phyloP scores from a whole-genome alignment of 2,329 filamentous ascomycete species.

The Macrophomina pseudophaseolina region DNA sequence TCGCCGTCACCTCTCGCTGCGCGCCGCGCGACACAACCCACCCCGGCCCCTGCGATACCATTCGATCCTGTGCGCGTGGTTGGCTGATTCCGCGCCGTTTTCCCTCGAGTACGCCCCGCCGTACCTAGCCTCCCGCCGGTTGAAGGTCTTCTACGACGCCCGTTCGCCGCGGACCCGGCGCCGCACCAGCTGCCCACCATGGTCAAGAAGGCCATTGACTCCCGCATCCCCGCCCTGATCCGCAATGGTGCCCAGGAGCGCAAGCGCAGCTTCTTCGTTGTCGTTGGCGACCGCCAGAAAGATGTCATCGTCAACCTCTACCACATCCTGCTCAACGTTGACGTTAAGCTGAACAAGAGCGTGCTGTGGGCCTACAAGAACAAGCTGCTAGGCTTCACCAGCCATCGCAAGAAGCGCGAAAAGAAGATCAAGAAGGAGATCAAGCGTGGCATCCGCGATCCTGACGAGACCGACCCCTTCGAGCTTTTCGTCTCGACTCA shows the following conservation, averaged over 20 bases:
- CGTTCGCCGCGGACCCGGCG: conserved; percentile 23
- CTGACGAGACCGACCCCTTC: conserved; percentile 92
- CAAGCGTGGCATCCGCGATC: conserved; percentile 89
- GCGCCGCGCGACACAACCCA: not conserved
- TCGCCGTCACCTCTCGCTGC: not conserved
- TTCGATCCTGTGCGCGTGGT: not conserved
- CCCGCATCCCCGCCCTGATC: conserved; percentile 47
- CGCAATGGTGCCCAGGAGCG: conserved; percentile 67
- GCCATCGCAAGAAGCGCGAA: conserved; percentile 97
- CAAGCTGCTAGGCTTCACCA: conserved; percentile 88
- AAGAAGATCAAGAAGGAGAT: conserved; percentile 98
- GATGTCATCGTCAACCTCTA: conserved; percentile 96
- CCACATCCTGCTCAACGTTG: conserved; percentile 87
- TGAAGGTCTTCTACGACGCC: not conserved
- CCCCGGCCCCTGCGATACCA: not conserved
- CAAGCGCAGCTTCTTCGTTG: conserved; percentile 97
- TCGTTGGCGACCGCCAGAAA: conserved; percentile 92
- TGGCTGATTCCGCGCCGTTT: not conserved
- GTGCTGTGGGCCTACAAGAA: conserved; percentile 99
- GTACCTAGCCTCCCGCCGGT: not conserved
- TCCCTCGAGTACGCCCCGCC: not conserved
- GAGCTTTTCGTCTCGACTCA: conserved; percentile 96
- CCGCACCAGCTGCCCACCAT: conserved; percentile 21
- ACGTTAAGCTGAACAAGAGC: conserved; percentile 93
- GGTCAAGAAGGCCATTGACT: conserved; percentile 35